Base-by-base conservation (phyloP, 176 grass and related monocot genomes). In the Rhynchospora pubera region DNA sequence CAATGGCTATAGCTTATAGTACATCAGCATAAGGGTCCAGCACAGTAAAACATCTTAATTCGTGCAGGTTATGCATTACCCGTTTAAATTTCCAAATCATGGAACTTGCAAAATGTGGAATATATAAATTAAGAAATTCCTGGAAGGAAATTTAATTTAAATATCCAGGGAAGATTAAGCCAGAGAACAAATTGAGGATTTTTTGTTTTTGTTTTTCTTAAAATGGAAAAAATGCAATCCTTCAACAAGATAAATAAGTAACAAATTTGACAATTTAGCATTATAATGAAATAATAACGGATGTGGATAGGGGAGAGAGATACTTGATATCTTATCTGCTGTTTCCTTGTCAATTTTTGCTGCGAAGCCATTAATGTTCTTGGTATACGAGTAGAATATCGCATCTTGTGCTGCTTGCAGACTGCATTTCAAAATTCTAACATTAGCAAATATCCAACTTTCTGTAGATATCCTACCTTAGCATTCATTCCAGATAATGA, bases 381-480 rank as follows among this genome's bases (percentile, higher is more conserved):
- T 78, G 19, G 87, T 91, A 84, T 97, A 97, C 1, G 91, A 97
- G 85, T 97, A 97, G 83, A 97, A 84, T 39, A 97, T 92, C 14
- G 91, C 79, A 51, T 88, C 52, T 4, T 65, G 77, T 14, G 85
- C 91, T 83, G 68, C 83, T 42, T 87, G 80, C 69, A 71, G 78
- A 28, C 91, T 93, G 68, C 69, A 87, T 24, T 46, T 51, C 48
- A 51, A 51, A 9, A 51, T 9, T 6, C 10, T 11, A 51, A 51
- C 48, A 51, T 51, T 9, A 51, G 48, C 48, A 9, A 51, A 7
- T 19, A 30, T 74, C n/a, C 43, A 30, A 87, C 0, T 43, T 13
- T 39, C 34, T 39, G 46, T 13, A 65, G 22, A 52, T 39, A 39
- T 39, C 34, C 2, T 39, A 39, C 34, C 34, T 39, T 39, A 39